Base-by-base conservation (phyloP, 768 basidiomycete species). In the Boletus vermiculosoides region DNA sequence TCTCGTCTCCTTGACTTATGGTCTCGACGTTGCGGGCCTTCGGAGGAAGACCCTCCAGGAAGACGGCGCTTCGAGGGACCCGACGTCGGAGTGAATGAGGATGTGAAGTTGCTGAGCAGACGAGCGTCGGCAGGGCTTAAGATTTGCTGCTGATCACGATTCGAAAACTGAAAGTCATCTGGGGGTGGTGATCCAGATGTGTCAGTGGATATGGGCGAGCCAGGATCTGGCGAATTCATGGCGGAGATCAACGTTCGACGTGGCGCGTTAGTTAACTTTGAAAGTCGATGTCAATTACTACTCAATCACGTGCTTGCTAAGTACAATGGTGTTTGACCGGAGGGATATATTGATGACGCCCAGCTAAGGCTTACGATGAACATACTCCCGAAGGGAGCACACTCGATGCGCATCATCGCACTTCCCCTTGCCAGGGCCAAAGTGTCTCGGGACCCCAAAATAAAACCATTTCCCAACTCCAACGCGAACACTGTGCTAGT, bases 1-100 rank as follows among this genome's bases (percentile, higher is more conserved):
- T 78, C 80, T 42, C 80, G 73, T 53, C 78, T 78, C 60, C 83
- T 72, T 18, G 77, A 74, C 59, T 84, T 84, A 0, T 78, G 69
- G 61, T 84, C 83, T 44, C 83, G 74, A 57, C 73, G 74, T 34
- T 78, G 77, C 41, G 76, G 72, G 11, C 73, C 72, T 55, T 75
- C 76, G 30, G 72, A 76, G 15, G 76, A 74, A 36, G 77, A 71
- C n/a, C 81, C 76, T 39, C 72, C 74, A 7, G 81, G 81, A n/a
- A 81, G 71, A 34, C 81, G 78, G 16, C 82, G 79, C 61, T 83
- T 83, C 12, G 82, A 77, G 25, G 78, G 67, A 50, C 71, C 65
- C 22, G 72, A 54, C 23, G 57, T 51, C 23, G 67, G 34, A 31
- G 59, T 15, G 36, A 71, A 59, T 18, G 72, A 48, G 39, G 65